These are phyloP conservation scores for Cylindrotheca fusiformis DNA, from an alignment of 108 stramenopile genomes.

Conservation along the genomic window DNA sequence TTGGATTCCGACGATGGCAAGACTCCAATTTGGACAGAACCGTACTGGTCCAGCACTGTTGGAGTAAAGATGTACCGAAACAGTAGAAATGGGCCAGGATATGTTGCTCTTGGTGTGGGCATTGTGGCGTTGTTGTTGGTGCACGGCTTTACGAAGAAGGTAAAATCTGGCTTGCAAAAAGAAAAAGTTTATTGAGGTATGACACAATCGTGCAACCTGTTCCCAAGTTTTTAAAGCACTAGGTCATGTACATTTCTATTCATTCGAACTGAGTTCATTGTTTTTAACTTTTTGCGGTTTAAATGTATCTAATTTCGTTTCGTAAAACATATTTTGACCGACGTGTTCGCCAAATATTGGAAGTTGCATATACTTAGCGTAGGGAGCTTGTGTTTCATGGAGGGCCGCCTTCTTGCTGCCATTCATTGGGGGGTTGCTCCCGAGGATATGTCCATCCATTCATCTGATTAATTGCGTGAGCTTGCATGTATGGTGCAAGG, in stretches of 20 bases:
- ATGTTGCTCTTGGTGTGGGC: constrained; percentile 49
- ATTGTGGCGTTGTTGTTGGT: constrained; percentile 26
- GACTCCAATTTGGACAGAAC: constrained; percentile 79
- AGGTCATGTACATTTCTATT: too few species aligned
- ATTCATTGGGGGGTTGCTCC: too few species aligned
- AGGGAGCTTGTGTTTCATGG: too few species aligned
- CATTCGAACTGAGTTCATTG: too few species aligned
- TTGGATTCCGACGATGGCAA: constrained; percentile 55
- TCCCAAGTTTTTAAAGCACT: too few species aligned
- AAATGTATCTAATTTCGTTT: too few species aligned
- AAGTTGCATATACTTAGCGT: too few species aligned
- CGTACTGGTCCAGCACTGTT: constrained; percentile 69
- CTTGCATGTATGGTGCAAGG: not conserved
- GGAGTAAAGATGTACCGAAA: constrained; percentile 72
- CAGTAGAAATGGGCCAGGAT: constrained; percentile 41
- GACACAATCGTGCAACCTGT: constrained; percentile 1
- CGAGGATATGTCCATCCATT: too few species aligned
- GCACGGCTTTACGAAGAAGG: constrained; percentile 37
- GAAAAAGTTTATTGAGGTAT: constrained; percentile 62
- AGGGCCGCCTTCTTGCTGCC: too few species aligned
- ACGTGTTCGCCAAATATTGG: too few species aligned
- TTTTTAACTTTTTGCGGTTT: too few species aligned
- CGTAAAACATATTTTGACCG: too few species aligned
- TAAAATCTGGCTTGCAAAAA: constrained; percentile 68
- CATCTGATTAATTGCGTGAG: not conserved